Evolutionary conservation across 2,329 filamentous ascomycete species (phyloP), one percentile per base, ranked within the genome.

Genomic region (Dactylellina cionopaga): DNA sequence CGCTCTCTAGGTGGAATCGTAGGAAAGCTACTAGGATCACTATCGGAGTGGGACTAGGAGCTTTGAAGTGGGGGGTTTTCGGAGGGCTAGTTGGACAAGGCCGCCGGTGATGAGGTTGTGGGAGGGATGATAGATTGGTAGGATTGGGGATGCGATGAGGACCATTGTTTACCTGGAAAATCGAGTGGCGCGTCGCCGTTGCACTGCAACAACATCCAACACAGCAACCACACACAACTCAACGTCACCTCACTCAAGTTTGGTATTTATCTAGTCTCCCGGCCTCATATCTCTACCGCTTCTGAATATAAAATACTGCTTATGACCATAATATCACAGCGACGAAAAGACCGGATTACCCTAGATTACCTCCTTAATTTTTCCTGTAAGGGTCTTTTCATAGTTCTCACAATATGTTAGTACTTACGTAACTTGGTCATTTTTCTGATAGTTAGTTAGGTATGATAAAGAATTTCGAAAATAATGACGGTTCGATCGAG

Each of bases 151-250:
- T 66, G 54, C 17, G 51, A 41, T 49, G 55, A n/a, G 29, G 54
- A 37, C 33, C 15, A n/a, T 64, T 64, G 66, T 71, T 64, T 64
- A 41, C 29, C 43, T 17, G n/a, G 19, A 59, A 71, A 71, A 59
- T 6, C 43, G 58, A 43, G 66, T 71, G 66, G 66, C 66, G 66
- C 66, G 66, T 63, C 56, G 31, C 31, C 11, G 37, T 52, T 24
- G 13, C 37, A 33, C 49, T 27, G 22, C 56, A 11, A 17, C 37
- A 55, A 65, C 49, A 62, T 33, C 29, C 41, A 51, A 19, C 62
- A 51, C 41, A 66, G 31, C 31, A 41, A 63, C 49, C 55, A 51
- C 43, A 37, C 43, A 39, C 5, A n/a, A 7, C 27, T 7, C 6
- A 43, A 43, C n/a, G 15, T 27, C 44, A 19, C 19, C 6, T 22